phyloP scores from a whole-genome alignment of 2,329 filamentous ascomycete species.

The Cryoendolithus antarcticus region DNA sequence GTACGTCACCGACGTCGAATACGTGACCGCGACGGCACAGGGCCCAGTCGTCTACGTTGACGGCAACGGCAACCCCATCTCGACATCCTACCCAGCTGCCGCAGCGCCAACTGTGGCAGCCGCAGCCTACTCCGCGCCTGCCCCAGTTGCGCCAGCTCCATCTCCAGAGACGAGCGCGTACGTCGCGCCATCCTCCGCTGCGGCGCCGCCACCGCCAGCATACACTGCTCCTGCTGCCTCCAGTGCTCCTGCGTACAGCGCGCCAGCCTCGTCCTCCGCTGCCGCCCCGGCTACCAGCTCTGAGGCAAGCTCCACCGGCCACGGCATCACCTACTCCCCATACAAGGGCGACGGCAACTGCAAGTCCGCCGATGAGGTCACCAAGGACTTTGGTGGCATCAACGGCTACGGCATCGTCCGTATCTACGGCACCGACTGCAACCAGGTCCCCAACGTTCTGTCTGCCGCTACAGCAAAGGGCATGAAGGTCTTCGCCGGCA shows the following conservation, averaged over 20 bases:
- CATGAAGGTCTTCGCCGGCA: slow-evolving; percentile 62
- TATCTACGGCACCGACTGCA: slow-evolving; percentile 69
- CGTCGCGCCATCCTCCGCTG: slow-evolving; percentile 7
- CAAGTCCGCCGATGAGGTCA: slow-evolving; percentile 53
- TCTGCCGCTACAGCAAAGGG: slow-evolving; percentile 50
- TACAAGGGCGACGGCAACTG: slow-evolving; percentile 48
- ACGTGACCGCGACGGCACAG: slow-evolving; percentile 33
- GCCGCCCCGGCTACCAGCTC: slow-evolving; percentile 1
- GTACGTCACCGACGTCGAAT: slow-evolving; percentile 21
- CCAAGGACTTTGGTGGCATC: slow-evolving; percentile 49
- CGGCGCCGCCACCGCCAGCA: slow-evolving; percentile 7
- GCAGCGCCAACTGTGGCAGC: slow-evolving; percentile 2
- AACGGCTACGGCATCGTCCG: slow-evolving; percentile 54
- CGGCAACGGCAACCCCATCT: slow-evolving; percentile 40
- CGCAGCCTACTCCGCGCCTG: background rate
- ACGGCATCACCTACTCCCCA: slow-evolving; percentile 47
- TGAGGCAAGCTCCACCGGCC: slow-evolving; percentile 15
- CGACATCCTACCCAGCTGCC: slow-evolving; percentile 9
- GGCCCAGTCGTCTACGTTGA: slow-evolving; percentile 50
- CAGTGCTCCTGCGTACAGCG: slow-evolving; percentile 1
- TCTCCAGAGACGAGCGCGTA: slow-evolving; percentile 1
- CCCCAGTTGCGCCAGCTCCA: slow-evolving; percentile 1
- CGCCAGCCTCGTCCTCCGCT: slow-evolving; percentile 1
- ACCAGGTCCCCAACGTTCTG: slow-evolving; percentile 54
- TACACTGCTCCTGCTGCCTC: slow-evolving; percentile 8